phyloP scores from a whole-genome alignment of 83 land plant species.

The Diphasiastrum complanatum region DNA sequence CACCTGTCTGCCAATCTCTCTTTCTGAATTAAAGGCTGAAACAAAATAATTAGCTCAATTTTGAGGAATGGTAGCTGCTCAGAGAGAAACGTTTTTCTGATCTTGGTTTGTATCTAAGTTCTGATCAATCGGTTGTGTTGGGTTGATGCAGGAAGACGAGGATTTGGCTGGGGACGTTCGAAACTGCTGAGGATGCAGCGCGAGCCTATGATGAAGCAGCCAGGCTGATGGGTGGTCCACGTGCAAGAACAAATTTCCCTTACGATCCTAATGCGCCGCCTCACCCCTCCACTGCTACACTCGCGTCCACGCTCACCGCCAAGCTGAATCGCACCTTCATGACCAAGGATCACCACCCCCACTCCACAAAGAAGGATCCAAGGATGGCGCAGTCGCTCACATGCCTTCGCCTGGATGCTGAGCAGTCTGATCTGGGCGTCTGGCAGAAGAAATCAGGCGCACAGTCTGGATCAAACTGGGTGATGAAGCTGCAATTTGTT shows the following conservation, averaged over 20 bases:
- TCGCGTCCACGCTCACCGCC: conserved; percentile 54
- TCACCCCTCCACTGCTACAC: conserved; percentile 35
- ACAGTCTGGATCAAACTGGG: conserved; percentile 29
- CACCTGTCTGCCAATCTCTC: background rate
- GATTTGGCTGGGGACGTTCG: conserved; percentile 73
- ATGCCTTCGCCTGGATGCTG: conserved; percentile 27
- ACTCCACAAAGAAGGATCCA: background rate
- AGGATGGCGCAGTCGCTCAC: conserved; percentile 25
- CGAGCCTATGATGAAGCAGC: conserved; percentile 69
- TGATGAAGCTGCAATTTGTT: conserved; percentile 28
- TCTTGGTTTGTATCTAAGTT: background rate
- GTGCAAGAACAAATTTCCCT: conserved; percentile 64
- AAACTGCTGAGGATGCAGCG: conserved; percentile 69
- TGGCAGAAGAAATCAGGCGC: conserved; percentile 31
- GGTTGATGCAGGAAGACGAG: conserved; percentile 58
- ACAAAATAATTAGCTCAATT: background rate
- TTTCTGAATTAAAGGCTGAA: background rate
- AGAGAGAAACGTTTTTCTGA: background rate
- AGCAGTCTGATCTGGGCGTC: conserved; percentile 28
- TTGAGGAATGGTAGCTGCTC: background rate
- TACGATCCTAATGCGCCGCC: conserved; percentile 42
- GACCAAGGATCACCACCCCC: conserved; percentile 33
- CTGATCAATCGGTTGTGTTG: no score
- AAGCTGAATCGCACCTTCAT: conserved; percentile 51
- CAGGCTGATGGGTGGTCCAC: conserved; percentile 57